Evolutionary conservation across 345 rosid species (phyloP).

Genomic region (Heritiera fomes): DNA sequence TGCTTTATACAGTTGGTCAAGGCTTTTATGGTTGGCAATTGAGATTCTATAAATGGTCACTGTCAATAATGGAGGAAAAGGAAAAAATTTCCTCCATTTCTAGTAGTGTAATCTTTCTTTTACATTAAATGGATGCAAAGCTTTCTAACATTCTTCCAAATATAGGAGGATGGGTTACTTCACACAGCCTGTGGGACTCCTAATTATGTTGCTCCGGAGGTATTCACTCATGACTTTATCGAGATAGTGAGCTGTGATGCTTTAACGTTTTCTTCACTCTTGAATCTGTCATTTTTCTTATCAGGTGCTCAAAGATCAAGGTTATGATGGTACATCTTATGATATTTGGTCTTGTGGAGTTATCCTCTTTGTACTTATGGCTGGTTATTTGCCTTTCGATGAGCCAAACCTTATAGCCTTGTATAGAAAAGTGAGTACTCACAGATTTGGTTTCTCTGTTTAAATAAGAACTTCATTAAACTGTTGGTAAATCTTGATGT

Average conservation of each 20-base stretch:
- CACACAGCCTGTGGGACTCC: constrained; percentile 99
- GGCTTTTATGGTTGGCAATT: not conserved
- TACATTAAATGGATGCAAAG: not conserved
- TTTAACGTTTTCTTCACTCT: not conserved
- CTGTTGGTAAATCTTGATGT: constrained; percentile 19
- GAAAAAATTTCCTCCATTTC: not conserved
- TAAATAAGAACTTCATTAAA: constrained; percentile 1
- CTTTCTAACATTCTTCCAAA: not conserved
- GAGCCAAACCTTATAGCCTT: constrained; percentile 68
- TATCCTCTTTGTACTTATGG: constrained; percentile 89
- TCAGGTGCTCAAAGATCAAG: constrained; percentile 85
- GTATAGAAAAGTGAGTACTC: constrained; percentile 60
- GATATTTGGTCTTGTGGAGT: constrained; percentile 98
- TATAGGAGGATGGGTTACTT: constrained; percentile 90
- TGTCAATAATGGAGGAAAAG: not conserved
- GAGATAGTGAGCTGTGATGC: not conserved
- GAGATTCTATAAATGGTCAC: not conserved
- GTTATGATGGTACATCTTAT: constrained; percentile 81
- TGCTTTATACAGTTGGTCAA: not conserved
- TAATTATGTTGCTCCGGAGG: constrained; percentile 99
- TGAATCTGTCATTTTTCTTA: constrained; percentile 12
- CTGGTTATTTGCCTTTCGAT: constrained; percentile 94
- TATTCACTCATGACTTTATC: constrained; percentile 25
- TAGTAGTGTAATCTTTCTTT: not conserved
- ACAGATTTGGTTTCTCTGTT: constrained; percentile 14